Base-by-base conservation (phyloP, 179 eudicot species). In the Silene noctiflora region DNA sequence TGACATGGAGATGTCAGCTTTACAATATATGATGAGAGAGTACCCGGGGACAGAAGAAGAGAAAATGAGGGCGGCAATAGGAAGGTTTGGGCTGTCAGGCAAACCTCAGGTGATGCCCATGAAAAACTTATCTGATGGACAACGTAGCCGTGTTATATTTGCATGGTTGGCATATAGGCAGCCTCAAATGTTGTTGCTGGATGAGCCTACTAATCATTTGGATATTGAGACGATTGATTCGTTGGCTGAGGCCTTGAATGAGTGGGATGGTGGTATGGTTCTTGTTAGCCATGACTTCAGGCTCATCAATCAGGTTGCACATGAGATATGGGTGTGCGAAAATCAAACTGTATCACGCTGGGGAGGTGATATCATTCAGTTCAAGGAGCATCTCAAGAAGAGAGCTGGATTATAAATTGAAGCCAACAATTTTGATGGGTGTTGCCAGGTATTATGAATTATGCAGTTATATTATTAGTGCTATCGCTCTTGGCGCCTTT, bases 251-350 rank as follows among this genome's bases (percentile, higher is more conserved):
- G 98, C 98, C 0, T 75, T 94, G 80, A 94, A 92, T 29, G 98
- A 94, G 78, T 94, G 98, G 98, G 98, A 94, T 66, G 98, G 98
- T 21, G 98, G 98, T 13, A 35, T 94, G 94, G 98, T 94, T 53
- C 91, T 94, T 59, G 98, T 94, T 31, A 94, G 98, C 70, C 98
- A 94, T 1, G 98, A 94, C 63, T 94, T 94, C 66, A 87, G 98
- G 91, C 94, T 94, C 60, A 94, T 94, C 25, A 94, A 94, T 86
- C 98, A 94, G 87, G 98, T 94, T 78, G 98, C 98, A 2, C 87
- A 88, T 17, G 98, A 94, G 87, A 94, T 94, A 46, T 94, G 98
- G 98, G 92, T 94, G 42, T 94, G 98, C 31, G 97, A 92, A 84
- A 89, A 94, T 72, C 92, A 90, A 77, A 71, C 92, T 1, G 94